These are phyloP conservation scores for Geotrichum bryndzae DNA, from an alignment of 1,139 yeast species.

Conservation along the genomic window DNA sequence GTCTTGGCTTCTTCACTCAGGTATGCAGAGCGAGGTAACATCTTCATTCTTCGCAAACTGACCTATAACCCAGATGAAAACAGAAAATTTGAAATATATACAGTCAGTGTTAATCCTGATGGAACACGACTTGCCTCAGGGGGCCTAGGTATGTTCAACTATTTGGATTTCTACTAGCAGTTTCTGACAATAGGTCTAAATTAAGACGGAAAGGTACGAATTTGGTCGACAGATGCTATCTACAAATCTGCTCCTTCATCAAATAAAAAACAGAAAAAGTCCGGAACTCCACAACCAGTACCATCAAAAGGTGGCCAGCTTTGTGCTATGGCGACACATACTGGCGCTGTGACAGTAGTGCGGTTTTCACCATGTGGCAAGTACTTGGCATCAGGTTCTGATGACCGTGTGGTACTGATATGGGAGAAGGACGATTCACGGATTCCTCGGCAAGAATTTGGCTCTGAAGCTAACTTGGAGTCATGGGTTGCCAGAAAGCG, in stretches of 20 bases:
- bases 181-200: background rate
- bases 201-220: constrained; percentile 78
- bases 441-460: constrained; percentile 23
- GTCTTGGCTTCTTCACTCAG: constrained; percentile 16
- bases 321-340: constrained; percentile 37
- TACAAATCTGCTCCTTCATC: constrained; percentile 6
- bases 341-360: constrained; percentile 89
- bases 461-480: constrained; percentile 51
- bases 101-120: constrained; percentile 74
- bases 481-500: constrained; percentile 93
- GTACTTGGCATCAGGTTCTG: constrained; percentile 90
- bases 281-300: background rate
- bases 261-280: background rate
- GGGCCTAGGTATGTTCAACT: constrained; percentile 47
- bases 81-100: constrained; percentile 75
- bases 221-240: constrained; percentile 62
- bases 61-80: constrained; percentile 53
- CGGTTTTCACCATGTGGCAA: constrained; percentile 90
- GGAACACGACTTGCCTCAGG: constrained; percentile 89
- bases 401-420: constrained; percentile 82
- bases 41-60: background rate
- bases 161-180: background rate
- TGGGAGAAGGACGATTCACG: constrained; percentile 78
- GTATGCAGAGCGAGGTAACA: background rate
- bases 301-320: constrained; percentile 18